Base-by-base conservation (phyloP, 768 basidiomycete species). In the Phlegmacium glaucopus region DNA sequence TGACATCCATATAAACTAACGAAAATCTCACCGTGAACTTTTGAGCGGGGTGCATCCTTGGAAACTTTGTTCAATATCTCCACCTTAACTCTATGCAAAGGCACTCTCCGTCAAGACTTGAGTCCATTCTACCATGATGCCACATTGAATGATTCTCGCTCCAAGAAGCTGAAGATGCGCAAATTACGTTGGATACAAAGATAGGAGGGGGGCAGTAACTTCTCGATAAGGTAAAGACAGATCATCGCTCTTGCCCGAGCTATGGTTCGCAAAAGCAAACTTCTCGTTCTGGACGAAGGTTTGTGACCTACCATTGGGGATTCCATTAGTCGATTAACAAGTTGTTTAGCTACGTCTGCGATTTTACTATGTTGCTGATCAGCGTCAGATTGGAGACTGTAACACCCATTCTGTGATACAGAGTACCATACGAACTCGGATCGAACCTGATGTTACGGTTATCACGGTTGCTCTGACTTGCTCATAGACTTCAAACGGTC, bases 221-320 rank as follows among this genome's bases (percentile, higher is more conserved):
- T 87, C 54, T 84, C 82, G 3, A 79, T 83, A 35, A 86, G 87
- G 16, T 84, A 88, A 57, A 62, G 85, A 8, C 86, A 90, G 52
- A 71, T 83, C 38, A 73, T 83, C 44, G 80, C 82, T 11, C 69
- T 83, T 60, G 81, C 82, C 7, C 68, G 82, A 27, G 81, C 81
- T 5, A 69, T 82, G 44, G 63, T 82, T 4, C 67, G 77, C 18
- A 67, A 73, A 28, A 80, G 75, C 61, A 71, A 76, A 30, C 66
- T 83, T 27, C 71, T 83, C 32, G 75, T 83, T 22, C 63, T 82
- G 30, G 80, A 79, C 57, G 81, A 81, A 60, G 80, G 79, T 58
- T 67, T 62, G 52, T 32, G n/a, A n/a, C n/a, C n/a, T n/a, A n/a
- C n/a, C n/a, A 32, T 13, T 32, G 30, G 13, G 30, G 13, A 13